Evolutionary conservation across 305 asterid species (phyloP).

Genomic region (Coffea humblotiana): DNA sequence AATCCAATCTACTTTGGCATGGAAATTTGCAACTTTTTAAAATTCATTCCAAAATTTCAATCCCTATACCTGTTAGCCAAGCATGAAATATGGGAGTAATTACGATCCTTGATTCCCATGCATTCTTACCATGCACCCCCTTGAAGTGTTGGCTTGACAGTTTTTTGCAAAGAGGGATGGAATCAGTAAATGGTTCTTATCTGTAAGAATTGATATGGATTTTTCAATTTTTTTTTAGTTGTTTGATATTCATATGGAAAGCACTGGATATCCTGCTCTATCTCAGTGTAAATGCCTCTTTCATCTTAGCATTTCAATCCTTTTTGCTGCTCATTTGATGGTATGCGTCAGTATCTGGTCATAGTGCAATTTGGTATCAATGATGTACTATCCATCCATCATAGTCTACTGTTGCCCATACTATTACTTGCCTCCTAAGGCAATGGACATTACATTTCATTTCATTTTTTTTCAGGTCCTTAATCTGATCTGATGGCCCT

Average conservation of each 20-base stretch:
- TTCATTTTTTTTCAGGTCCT: background rate
- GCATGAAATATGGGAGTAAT: too few relatives aligned
- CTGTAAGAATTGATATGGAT: background rate
- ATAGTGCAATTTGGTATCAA: background rate
- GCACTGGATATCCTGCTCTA: background rate
- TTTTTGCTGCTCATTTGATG: background rate
- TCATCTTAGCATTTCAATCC: background rate
- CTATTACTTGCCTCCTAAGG: background rate
- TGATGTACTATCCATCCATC: background rate
- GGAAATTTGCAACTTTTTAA: too few relatives aligned
- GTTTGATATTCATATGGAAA: background rate
- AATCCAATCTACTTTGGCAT: too few relatives aligned
- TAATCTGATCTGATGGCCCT: background rate
- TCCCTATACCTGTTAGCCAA: too few relatives aligned
- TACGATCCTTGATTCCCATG: too few relatives aligned
- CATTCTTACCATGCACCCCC: background rate
- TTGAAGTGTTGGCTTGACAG: background rate
- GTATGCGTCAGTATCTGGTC: background rate
- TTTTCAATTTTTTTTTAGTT: background rate
- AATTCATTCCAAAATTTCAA: too few relatives aligned
- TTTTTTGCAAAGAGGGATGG: background rate
- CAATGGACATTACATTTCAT: background rate
- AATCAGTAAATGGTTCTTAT: background rate
- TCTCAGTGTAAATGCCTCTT: background rate
- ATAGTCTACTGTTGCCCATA: background rate